Conservation (phyloP, 2,329 filamentous ascomycete genomes). For the Verticillium nubilum region DNA sequence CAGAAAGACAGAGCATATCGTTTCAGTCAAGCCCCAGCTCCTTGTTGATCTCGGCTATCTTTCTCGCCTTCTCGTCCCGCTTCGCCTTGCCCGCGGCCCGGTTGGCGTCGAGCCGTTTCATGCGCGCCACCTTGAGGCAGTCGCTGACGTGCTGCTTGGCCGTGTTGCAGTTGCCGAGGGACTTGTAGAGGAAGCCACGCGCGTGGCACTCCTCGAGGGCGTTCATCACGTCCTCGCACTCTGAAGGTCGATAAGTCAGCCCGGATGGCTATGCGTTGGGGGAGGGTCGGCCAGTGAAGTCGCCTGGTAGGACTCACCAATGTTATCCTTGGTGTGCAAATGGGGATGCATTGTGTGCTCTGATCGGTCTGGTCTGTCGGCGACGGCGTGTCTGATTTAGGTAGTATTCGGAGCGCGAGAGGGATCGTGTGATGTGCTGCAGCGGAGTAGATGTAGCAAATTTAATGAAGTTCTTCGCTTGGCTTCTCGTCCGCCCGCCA, state of each 20-base stretch:
- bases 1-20: background rate
- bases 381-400: background rate
- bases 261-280: background rate
- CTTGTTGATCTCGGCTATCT: slow-evolving; percentile 63
- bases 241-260: slow-evolving; percentile 53
- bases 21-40: slow-evolving; percentile 21
- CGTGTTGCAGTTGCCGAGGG: slow-evolving; percentile 82
- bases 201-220: slow-evolving; percentile 95
- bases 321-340: slow-evolving; percentile 87
- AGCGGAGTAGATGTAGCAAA: background rate
- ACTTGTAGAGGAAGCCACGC: slow-evolving; percentile 86
- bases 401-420: background rate
- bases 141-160: slow-evolving; percentile 78
- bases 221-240: slow-evolving; percentile 89
- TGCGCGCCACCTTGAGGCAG: slow-evolving; percentile 76
- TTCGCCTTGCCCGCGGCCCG: slow-evolving; percentile 63
- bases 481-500: no score
- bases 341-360: slow-evolving; percentile 79
- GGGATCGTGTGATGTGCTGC: background rate
- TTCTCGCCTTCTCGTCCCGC: slow-evolving; percentile 62
- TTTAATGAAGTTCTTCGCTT: background rate
- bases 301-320: slow-evolving; percentile 48
- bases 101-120: slow-evolving; percentile 73
- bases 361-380: background rate
- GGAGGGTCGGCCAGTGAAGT: no score